A percentile compares a stretch with the other conserved stretches of the same genome.
These are phyloP conservation scores for Craspedostauros australis DNA, from an alignment of 108 stramenopile species.

Conservation along the genomic window DNA sequence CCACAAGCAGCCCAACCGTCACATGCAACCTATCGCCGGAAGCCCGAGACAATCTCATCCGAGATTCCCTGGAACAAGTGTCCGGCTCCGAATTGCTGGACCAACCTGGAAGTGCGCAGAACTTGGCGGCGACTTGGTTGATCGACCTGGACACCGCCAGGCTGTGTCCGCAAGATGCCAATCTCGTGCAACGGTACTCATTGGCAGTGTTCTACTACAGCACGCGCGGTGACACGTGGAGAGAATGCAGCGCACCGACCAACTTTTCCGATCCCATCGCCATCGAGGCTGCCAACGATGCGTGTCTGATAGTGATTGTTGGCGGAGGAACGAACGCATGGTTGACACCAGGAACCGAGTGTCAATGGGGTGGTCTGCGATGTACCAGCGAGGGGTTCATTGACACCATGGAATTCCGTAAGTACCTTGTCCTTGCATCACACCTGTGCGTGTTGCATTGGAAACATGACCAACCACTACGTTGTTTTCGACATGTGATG, in stretches of 20 bases:
- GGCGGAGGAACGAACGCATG: conserved; percentile 38
- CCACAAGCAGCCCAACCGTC: conserved; percentile 15
- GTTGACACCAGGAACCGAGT: conserved; percentile 47
- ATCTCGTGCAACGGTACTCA: conserved; percentile 40
- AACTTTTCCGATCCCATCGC: conserved; percentile 14
- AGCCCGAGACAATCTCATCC: conserved; percentile 22
- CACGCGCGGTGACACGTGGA: conserved; percentile 49
- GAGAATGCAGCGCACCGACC: conserved; percentile 48
- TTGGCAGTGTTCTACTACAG: conserved; percentile 48
- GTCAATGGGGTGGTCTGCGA: conserved; percentile 60
- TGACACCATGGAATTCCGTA: conserved; percentile 43
- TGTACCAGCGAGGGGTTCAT: conserved; percentile 28
- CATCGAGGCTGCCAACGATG: conserved; percentile 35
- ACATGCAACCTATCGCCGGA: conserved; percentile 31
- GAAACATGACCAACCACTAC: background rate
- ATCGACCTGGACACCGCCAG: conserved; percentile 34
- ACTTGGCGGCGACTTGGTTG: conserved; percentile 39
- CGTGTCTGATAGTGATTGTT: conserved; percentile 26
- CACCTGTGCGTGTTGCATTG: background rate
- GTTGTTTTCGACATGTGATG: background rate
- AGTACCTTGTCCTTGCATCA: conserved; percentile 6
- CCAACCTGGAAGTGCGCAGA: conserved; percentile 31
- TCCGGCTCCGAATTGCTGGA: conserved; percentile 21
- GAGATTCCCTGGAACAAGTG: conserved; percentile 17
- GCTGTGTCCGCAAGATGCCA: conserved; percentile 35